A percentile compares a stretch with the other conserved stretches of the same genome.
Conservation (phyloP, 192 early-diverging fungal species). For the Lunasporangiospora selenospora region DNA sequence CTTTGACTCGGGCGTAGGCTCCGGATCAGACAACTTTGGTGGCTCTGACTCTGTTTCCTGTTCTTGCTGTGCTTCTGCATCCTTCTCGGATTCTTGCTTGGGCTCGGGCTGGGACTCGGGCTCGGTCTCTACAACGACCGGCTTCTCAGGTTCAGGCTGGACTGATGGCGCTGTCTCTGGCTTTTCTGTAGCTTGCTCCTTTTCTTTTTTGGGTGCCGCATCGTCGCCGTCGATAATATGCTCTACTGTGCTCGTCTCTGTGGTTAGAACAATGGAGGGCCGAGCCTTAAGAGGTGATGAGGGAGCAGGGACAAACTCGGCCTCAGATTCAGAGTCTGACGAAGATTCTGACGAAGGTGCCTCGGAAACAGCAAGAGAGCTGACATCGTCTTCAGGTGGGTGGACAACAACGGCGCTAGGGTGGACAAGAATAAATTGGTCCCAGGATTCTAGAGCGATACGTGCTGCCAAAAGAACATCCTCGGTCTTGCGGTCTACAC, state of each 20-base stretch:
- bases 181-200: not conserved
- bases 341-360: not conserved
- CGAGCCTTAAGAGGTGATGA: constrained; percentile 35
- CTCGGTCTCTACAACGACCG: no score
- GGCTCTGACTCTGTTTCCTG: no score
- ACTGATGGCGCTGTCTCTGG: not conserved
- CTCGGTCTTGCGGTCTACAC: constrained; percentile 45
- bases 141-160: no score
- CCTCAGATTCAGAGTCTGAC: constrained; percentile 14
- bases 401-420: constrained; percentile 30
- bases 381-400: constrained; percentile 13
- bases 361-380: constrained; percentile 10
- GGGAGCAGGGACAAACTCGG: constrained; percentile 32
- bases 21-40: no score
- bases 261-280: constrained; percentile 24
- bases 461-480: constrained; percentile 40
- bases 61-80: no score
- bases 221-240: not conserved
- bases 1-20: not conserved
- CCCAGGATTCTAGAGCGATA: constrained; percentile 41
- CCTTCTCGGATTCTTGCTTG: not conserved
- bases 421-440: constrained; percentile 28
- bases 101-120: not conserved
- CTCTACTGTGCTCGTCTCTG: not conserved
- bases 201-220: not conserved